Conservation (phyloP, 2,329 filamentous ascomycete species). For the Calonectria crousiana region DNA sequence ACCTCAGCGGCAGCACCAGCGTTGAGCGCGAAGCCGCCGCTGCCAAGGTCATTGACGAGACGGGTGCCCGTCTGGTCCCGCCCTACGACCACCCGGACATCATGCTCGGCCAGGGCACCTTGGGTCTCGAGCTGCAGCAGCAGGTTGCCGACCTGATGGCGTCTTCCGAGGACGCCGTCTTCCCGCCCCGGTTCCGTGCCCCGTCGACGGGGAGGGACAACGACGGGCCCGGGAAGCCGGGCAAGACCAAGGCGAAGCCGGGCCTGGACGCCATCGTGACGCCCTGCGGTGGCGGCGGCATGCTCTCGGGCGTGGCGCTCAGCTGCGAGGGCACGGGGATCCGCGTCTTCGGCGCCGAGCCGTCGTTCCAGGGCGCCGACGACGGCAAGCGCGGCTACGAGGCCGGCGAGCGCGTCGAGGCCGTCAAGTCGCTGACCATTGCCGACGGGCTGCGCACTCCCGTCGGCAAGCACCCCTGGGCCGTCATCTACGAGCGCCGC, state of each 20-base stretch:
- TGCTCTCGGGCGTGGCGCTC: conserved; percentile 86
- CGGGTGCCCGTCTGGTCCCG: conserved; percentile 83
- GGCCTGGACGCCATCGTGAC: conserved; percentile 80
- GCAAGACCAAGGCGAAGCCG: conserved; percentile 34
- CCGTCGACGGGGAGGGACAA: conserved; percentile 37
- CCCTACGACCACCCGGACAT: conserved; percentile 95
- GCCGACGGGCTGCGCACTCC: conserved; percentile 91
- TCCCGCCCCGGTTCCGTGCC: conserved; percentile 31
- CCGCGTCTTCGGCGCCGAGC: conserved; percentile 88
- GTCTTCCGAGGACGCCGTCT: conserved; percentile 34
- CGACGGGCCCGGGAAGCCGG: conserved; percentile 17
- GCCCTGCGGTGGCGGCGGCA: conserved; percentile 88
- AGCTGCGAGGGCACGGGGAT: conserved; percentile 79
- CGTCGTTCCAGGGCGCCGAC: conserved; percentile 84
- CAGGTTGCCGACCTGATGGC: conserved; percentile 73
- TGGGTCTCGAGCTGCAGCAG: conserved; percentile 83
- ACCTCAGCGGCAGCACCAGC: conserved; percentile 86
- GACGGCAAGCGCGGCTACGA: conserved; percentile 81
- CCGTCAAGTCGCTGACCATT: conserved; percentile 82
- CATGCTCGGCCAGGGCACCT: conserved; percentile 92
- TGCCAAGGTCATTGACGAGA: conserved; percentile 74
- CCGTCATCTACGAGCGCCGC: conserved; percentile 76
- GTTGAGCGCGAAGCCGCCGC: conserved; percentile 85
- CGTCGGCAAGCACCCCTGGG: conserved; percentile 82
- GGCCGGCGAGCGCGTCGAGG: conserved; percentile 71